phyloP scores from a whole-genome alignment of 2,329 filamentous ascomycete species.

The Penicillium paneum region DNA sequence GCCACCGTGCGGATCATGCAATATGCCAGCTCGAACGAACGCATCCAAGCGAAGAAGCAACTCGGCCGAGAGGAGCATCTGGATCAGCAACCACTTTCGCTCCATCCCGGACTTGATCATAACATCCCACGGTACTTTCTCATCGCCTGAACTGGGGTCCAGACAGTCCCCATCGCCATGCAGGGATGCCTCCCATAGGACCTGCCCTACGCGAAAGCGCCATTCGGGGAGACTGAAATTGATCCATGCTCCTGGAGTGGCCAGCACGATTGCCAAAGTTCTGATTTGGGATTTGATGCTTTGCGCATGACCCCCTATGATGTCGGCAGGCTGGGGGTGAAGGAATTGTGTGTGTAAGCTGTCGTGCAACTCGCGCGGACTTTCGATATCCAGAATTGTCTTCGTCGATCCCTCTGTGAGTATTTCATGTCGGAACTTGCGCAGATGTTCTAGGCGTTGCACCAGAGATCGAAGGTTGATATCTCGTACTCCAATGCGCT shows the following conservation, averaged over 20 bases:
- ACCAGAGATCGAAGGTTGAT: constrained; percentile 33
- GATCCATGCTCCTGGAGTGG: constrained; percentile 45
- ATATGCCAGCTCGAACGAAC: constrained; percentile 40
- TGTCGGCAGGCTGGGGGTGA: constrained; percentile 30
- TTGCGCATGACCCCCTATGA: constrained; percentile 25
- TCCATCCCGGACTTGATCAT: constrained; percentile 37
- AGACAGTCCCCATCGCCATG: constrained; percentile 37
- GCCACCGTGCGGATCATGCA: constrained; percentile 39
- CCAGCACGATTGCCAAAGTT: constrained; percentile 43
- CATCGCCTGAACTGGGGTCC: constrained; percentile 8
- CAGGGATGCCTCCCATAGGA: constrained; percentile 43
- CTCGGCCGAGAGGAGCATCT: constrained; percentile 55
- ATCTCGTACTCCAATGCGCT: constrained; percentile 41
- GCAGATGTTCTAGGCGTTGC: constrained; percentile 35
- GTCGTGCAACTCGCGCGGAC: constrained; percentile 32
- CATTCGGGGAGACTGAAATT: constrained; percentile 48
- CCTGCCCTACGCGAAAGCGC: constrained; percentile 46
- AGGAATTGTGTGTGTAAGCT: constrained; percentile 40
- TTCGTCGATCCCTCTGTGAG: constrained; percentile 28
- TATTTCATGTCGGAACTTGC: constrained; percentile 35
- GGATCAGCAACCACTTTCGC: constrained; percentile 54
- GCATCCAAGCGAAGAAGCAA: constrained; percentile 54
- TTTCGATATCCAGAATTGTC: constrained; percentile 39
- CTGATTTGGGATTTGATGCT: constrained; percentile 48
- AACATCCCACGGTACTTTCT: constrained; percentile 14